Percentiles rank a stretch among this genome's conserved stretches.
phyloP scores from a whole-genome alignment of 1,284 basidiomycete species.

The Tilletia setariae region DNA sequence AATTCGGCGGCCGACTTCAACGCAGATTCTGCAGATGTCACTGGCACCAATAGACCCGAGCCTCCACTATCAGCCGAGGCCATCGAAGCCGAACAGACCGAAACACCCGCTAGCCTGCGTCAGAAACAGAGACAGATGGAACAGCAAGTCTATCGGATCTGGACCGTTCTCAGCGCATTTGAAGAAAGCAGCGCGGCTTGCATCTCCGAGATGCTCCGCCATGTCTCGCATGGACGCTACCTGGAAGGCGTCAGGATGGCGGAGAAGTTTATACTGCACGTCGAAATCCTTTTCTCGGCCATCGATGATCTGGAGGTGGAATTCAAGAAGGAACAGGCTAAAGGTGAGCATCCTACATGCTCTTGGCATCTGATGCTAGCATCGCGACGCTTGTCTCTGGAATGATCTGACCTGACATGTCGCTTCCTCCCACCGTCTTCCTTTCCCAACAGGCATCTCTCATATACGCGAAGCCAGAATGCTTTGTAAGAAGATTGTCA shows the following conservation, averaged over 20 bases:
- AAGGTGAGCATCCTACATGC: constrained; percentile 59
- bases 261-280: constrained; percentile 96
- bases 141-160: constrained; percentile 94
- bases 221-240: constrained; percentile 93
- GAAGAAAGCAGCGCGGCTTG: constrained; percentile 99
- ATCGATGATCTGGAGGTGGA: constrained; percentile 93
- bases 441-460: constrained; percentile 66
- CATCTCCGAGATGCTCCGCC: constrained; percentile 92
- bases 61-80: constrained; percentile 32
- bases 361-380: background rate
- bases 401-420: background rate
- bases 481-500: constrained; percentile 97
- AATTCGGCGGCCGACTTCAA: background rate
- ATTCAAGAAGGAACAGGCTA: constrained; percentile 71
- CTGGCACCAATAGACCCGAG: background rate
- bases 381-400: background rate
- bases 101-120: constrained; percentile 78
- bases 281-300: constrained; percentile 93
- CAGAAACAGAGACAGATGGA: constrained; percentile 93
- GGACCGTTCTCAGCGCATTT: constrained; percentile 97
- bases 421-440: background rate
- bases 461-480: constrained; percentile 97
- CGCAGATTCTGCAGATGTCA: background rate
- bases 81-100: constrained; percentile 65
- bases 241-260: constrained; percentile 96